Evolutionary conservation across 2,329 filamentous ascomycete genomes (phyloP).

Genomic region (Diatrype stigma): DNA sequence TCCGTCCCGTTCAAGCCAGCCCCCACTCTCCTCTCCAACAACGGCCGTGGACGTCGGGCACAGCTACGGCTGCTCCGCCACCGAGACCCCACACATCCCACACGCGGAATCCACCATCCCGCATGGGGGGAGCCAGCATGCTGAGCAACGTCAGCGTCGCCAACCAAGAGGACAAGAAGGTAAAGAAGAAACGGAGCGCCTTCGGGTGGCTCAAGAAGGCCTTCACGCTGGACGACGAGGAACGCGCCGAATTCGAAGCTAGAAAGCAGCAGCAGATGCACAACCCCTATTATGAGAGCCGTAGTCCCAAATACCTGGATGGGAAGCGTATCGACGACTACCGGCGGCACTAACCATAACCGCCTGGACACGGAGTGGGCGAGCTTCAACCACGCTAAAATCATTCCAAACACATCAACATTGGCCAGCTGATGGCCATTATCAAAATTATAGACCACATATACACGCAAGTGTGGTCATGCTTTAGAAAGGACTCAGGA

Average conservation of each 20-base stretch:
- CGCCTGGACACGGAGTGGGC: no score
- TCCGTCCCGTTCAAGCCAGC: conserved; percentile 58
- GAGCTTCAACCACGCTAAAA: no score
- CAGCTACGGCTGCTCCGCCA: no score
- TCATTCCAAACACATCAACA: no score
- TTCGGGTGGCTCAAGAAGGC: conserved; percentile 68
- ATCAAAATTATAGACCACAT: no score
- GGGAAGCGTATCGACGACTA: conserved; percentile 41
- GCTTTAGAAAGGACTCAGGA: no score
- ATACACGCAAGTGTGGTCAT: no score
- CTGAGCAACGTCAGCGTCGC: conserved; percentile 51
- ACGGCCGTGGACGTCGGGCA: conserved; percentile 53
- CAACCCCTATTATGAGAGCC: conserved; percentile 46
- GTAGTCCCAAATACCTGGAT: conserved; percentile 52
- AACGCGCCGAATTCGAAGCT: conserved; percentile 56
- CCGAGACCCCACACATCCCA: conserved; percentile 29
- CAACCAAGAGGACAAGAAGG: conserved; percentile 35
- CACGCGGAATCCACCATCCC: conserved; percentile 47
- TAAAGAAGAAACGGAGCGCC: conserved; percentile 65
- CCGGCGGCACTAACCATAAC: conserved; percentile 5
- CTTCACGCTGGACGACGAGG: conserved; percentile 61
- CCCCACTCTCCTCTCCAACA: conserved; percentile 62
- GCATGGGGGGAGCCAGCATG: conserved; percentile 54
- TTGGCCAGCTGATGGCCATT: no score
- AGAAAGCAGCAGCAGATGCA: conserved; percentile 41